Conservation (phyloP, 2,329 filamentous ascomycete genomes). For the Lasiodiplodia citricola region DNA sequence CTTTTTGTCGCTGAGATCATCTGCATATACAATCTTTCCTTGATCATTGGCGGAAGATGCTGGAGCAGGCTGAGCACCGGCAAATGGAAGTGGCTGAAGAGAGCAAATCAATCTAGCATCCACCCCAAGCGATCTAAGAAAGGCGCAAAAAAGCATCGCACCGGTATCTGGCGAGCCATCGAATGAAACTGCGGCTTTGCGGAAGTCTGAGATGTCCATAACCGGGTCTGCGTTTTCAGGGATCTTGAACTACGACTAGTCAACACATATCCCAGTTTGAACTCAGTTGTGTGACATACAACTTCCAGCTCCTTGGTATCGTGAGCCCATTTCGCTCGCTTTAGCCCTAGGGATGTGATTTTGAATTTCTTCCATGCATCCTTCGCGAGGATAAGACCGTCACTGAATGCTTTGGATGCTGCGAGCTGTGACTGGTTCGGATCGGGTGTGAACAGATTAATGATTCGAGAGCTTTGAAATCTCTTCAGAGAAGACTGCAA, state of each 20-base stretch:
- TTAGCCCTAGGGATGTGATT: conserved; percentile 37
- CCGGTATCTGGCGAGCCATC: conserved; percentile 88
- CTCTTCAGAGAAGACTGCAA: conserved; percentile 38
- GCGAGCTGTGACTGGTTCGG: conserved; percentile 73
- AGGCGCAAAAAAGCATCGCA: conserved; percentile 86
- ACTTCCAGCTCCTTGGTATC: conserved; percentile 54
- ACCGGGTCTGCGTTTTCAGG: conserved; percentile 70
- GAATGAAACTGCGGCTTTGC: conserved; percentile 68
- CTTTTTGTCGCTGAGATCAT: background rate
- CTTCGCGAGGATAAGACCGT: conserved; percentile 69
- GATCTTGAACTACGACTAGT: conserved; percentile 55
- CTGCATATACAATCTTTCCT: conserved; percentile 33
- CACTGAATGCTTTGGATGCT: conserved; percentile 75
- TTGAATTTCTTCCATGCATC: conserved; percentile 25
- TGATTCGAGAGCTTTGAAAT: conserved; percentile 69
- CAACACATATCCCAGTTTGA: background rate
- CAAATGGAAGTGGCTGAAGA: conserved; percentile 79
- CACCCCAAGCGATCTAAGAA: conserved; percentile 82
- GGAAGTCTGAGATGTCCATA: conserved; percentile 75
- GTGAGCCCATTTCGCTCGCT: conserved; percentile 71
- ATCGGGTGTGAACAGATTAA: conserved; percentile 72
- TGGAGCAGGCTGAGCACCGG: conserved; percentile 42
- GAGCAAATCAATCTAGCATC: conserved; percentile 87
- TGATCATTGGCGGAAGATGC: conserved; percentile 33
- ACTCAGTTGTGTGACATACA: background rate